These are phyloP conservation scores for Suillus ampliporus DNA, from an alignment of 768 basidiomycete genomes.

Conservation along the genomic window DNA sequence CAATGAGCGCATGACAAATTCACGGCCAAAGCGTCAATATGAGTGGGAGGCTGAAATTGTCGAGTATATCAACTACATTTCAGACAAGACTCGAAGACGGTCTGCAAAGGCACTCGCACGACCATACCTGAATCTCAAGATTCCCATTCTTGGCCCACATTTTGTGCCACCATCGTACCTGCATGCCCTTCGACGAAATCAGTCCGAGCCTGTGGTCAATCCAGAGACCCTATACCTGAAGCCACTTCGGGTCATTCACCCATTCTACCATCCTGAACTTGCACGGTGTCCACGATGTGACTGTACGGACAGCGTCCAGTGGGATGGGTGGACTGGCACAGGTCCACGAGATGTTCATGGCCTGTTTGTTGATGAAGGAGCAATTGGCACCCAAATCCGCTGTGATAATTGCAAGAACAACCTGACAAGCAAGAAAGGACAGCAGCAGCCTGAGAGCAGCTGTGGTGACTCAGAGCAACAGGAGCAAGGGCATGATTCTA, in stretches of 20 bases:
- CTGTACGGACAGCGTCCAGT: not conserved
- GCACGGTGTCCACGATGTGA: slow-evolving; percentile 3
- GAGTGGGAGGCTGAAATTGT: slow-evolving; percentile 27
- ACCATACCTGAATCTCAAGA: slow-evolving; percentile 11
- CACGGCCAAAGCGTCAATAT: slow-evolving; percentile 17
- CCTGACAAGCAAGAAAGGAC: not conserved
- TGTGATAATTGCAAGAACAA: not conserved
- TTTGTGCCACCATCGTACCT: slow-evolving; percentile 27
- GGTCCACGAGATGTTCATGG: slow-evolving; percentile 12
- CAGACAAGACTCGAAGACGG: slow-evolving; percentile 8
- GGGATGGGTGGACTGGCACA: slow-evolving; percentile 16
- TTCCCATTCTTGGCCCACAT: slow-evolving; percentile 27
- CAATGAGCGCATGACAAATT: not conserved
- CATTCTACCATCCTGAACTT: slow-evolving; percentile 15
- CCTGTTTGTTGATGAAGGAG: slow-evolving; percentile 1
- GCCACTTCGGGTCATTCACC: slow-evolving; percentile 13
- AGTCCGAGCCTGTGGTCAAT: not conserved
- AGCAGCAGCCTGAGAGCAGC: too few relatives aligned
- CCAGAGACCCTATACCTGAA: slow-evolving; percentile 10
- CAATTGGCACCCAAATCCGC: slow-evolving; percentile 4
- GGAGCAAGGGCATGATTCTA: not conserved
- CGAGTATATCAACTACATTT: slow-evolving; percentile 26
- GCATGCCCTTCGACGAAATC: slow-evolving; percentile 13
- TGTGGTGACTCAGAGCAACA: too few relatives aligned
- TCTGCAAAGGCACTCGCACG: not conserved